phyloP scores from a whole-genome alignment of 1,139 yeast species.

The Geotrichum australiense region DNA sequence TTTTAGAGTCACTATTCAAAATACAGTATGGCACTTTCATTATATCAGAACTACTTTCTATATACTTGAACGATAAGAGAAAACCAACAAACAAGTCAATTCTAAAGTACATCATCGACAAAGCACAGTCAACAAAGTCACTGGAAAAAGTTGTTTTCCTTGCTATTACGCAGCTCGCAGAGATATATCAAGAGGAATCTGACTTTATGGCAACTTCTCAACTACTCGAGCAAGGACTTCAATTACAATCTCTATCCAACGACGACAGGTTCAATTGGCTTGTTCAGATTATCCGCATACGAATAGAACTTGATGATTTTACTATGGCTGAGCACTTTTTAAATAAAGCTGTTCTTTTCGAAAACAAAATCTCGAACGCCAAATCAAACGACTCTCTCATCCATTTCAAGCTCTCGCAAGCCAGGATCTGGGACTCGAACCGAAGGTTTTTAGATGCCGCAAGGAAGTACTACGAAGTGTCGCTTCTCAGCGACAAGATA shows the following conservation, averaged over 20 bases:
- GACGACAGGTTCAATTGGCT: slow-evolving; percentile 27
- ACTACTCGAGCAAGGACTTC: slow-evolving; percentile 27
- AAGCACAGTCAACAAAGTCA: slow-evolving; percentile 19
- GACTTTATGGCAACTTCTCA: slow-evolving; percentile 28
- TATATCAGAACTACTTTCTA: slow-evolving; percentile 9
- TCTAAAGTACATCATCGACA: slow-evolving; percentile 17
- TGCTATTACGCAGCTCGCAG: slow-evolving; percentile 29
- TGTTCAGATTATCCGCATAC: slow-evolving; percentile 30
- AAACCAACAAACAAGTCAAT: slow-evolving; percentile 10
- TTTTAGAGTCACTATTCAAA: slow-evolving; percentile 10
- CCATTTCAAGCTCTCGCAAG: slow-evolving; percentile 33
- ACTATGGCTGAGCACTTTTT: slow-evolving; percentile 31
- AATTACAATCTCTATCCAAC: slow-evolving; percentile 25
- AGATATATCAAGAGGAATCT: slow-evolving; percentile 25
- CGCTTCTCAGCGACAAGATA: slow-evolving; percentile 24
- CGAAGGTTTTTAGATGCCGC: slow-evolving; percentile 33
- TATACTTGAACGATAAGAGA: neutral
- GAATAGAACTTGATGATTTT: slow-evolving; percentile 32
- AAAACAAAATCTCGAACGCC: slow-evolving; percentile 20
- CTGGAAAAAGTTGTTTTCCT: slow-evolving; percentile 8
- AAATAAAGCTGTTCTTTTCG: slow-evolving; percentile 29
- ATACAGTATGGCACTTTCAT: slow-evolving; percentile 17
- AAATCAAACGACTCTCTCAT: slow-evolving; percentile 22
- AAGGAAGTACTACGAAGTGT: slow-evolving; percentile 31
- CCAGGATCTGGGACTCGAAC: slow-evolving; percentile 32